Evolutionary conservation across 2,329 filamentous ascomycete species (phyloP), one percentile per base, ranked within the genome.

Genomic region (Nemania diffusa): DNA sequence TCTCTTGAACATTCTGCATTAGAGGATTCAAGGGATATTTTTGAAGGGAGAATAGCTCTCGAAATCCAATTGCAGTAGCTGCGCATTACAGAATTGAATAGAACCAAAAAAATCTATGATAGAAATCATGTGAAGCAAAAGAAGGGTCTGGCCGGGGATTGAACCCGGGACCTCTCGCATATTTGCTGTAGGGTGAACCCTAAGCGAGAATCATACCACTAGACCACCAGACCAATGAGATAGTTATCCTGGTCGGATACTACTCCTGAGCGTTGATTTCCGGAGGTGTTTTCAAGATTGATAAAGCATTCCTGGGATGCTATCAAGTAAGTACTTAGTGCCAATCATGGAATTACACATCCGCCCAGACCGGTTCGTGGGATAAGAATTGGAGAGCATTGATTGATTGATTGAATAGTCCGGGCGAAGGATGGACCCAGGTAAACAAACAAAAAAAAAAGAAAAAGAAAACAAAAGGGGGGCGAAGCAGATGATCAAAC

Each of bases 191-290:
- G 71, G 69, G 72, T 74, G 64, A 58, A 78, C 87, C 87, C 87
- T 89, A 89, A 88, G 87, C 87, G 86, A 88, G 87, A 88, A 89
- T 88, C 86, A 89, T 89, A 89, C 87, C 87, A 85, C 87, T 88
- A 88, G 85, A 87, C 85, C 84, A 87, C 78, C 81, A 81, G 51
- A 53, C 51, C 51, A 27, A 29, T 51, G 27, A 17, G 51, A 34
- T 46, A 8, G 46, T 3, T 46, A n/a, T 8, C 20, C 20, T 11
- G 46, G 2, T 22, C 3, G 15, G 20, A 22, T 22, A n/a, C n/a
- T n/a, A n/a, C n/a, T 46, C 42, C 42, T 46, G 42, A n/a, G 20
- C 20, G 24, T 51, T 26, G 46, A 51, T 26, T 11, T 9, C n/a
- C 46, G 6, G 24, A 27, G 46, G 46, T 51, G 24, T 51, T 24